Conservation (phyloP, 257 asterid species). For the Craterostigma plantagineum region DNA sequence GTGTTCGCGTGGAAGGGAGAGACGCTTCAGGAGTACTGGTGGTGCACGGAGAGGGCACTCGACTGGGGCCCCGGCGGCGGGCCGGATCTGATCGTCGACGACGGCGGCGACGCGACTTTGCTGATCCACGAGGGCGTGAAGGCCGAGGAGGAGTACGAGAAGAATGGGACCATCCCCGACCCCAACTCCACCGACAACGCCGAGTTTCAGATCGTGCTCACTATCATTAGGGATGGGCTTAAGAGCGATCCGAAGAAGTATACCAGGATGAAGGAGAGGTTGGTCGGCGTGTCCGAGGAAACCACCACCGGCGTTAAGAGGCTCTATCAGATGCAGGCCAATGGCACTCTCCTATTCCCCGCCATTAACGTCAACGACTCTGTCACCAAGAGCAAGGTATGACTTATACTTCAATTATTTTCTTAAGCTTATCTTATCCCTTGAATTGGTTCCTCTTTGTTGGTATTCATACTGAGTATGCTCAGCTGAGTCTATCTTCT, state of each 20-base stretch:
- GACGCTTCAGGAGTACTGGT: slow-evolving; percentile 28
- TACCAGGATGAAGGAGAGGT: slow-evolving; percentile 22
- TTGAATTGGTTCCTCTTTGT: too few species aligned
- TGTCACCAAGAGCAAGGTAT: slow-evolving; percentile 28
- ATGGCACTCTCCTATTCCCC: slow-evolving; percentile 19
- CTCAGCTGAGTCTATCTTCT: too few species aligned
- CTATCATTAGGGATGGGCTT: slow-evolving; percentile 17
- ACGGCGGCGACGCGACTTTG: slow-evolving; percentile 25
- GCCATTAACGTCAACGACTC: slow-evolving; percentile 22
- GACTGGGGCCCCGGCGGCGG: slow-evolving; percentile 32
- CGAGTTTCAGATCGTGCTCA: slow-evolving; percentile 23
- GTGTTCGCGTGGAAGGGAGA: slow-evolving; percentile 8
- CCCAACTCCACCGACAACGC: slow-evolving; percentile 23
- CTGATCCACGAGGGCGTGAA: slow-evolving; percentile 27
- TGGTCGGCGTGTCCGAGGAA: slow-evolving; percentile 32
- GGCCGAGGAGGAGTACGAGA: slow-evolving; percentile 21
- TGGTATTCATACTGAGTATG: too few species aligned
- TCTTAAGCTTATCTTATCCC: too few species aligned
- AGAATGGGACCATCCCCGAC: slow-evolving; percentile 17
- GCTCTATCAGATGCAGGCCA: slow-evolving; percentile 25
- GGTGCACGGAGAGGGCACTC: slow-evolving; percentile 30
- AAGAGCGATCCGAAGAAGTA: slow-evolving; percentile 20
- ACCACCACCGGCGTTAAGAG: slow-evolving; percentile 31
- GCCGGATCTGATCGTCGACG: slow-evolving; percentile 25
- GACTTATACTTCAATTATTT: too few species aligned